A percentile compares a stretch with the other conserved stretches of the same genome.
phyloP scores from a whole-genome alignment of 805 yeast genomes.

The Metschnikowia borealis region DNA sequence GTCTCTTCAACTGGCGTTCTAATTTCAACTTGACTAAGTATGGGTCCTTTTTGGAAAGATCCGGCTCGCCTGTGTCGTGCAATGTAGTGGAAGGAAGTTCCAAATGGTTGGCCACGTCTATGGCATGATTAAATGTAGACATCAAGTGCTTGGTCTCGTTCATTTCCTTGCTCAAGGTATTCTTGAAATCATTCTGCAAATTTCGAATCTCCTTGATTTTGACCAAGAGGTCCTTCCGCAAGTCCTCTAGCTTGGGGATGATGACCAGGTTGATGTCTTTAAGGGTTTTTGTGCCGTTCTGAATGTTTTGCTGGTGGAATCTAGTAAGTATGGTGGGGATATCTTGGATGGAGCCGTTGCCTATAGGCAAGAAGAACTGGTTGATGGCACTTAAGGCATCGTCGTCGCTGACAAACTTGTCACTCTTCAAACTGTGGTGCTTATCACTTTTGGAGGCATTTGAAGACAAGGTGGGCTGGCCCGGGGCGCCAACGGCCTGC shows the following conservation, averaged over 20 bases:
- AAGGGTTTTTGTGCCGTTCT: conserved; percentile 38
- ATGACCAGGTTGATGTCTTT: conserved; percentile 47
- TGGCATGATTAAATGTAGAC: conserved; percentile 51
- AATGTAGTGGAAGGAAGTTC: conserved; percentile 22
- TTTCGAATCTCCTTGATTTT: conserved; percentile 86
- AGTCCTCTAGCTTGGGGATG: conserved; percentile 53
- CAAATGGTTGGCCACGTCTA: conserved; percentile 55
- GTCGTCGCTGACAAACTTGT: conserved; percentile 17
- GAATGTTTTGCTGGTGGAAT: conserved; percentile 42
- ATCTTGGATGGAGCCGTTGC: conserved; percentile 79
- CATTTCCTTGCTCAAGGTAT: conserved; percentile 61
- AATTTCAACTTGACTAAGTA: conserved; percentile 65
- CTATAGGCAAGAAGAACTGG: conserved; percentile 68
- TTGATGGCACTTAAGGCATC: conserved; percentile 33
- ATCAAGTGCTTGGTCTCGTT: conserved; percentile 37
- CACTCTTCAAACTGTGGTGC: conserved; percentile 11
- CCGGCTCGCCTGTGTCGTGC: conserved; percentile 14
- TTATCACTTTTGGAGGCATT: conserved; percentile 4
- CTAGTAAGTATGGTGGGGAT: conserved; percentile 63
- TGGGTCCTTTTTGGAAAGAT: conserved; percentile 66
- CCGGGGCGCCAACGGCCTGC: conserved; percentile 51
- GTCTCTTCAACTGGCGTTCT: conserved; percentile 74
- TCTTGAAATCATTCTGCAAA: conserved; percentile 79
- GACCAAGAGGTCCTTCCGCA: conserved; percentile 67
- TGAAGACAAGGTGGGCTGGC: conserved; percentile 4